A percentile compares a stretch with the other conserved stretches of the same genome.
Evolutionary conservation across 805 yeast genomes (phyloP).

Genomic region (Kurtzmaniella cleridarum): DNA sequence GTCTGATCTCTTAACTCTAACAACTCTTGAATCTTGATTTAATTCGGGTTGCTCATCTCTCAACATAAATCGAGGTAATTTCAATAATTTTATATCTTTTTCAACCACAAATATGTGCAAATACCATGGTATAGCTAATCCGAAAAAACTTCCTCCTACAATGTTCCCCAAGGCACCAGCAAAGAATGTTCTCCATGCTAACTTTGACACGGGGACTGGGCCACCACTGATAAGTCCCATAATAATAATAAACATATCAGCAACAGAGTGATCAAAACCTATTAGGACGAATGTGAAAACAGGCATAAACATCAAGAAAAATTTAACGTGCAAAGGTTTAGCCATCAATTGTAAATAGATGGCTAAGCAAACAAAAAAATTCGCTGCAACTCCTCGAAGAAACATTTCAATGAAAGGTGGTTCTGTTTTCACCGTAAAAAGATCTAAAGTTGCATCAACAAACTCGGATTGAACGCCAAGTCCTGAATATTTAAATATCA

Average conservation of each 20-base stretch:
- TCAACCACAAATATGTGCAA: slow-evolving; percentile 70
- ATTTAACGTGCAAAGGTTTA: slow-evolving; percentile 73
- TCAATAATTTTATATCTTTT: slow-evolving; percentile 54
- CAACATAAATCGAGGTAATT: slow-evolving; percentile 64
- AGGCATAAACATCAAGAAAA: slow-evolving; percentile 59
- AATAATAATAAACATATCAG: slow-evolving; percentile 69
- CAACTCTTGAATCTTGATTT: slow-evolving; percentile 74
- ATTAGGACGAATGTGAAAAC: slow-evolving; percentile 71
- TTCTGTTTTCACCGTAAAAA: slow-evolving; percentile 40
- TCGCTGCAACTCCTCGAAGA: slow-evolving; percentile 69
- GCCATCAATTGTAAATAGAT: slow-evolving; percentile 74
- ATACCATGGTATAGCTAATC: slow-evolving; percentile 63
- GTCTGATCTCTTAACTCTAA: slow-evolving; percentile 33
- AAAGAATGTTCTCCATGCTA: slow-evolving; percentile 67
- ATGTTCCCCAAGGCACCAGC: slow-evolving; percentile 74
- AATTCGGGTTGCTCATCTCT: slow-evolving; percentile 79
- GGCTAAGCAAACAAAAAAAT: slow-evolving; percentile 71
- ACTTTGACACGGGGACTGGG: slow-evolving; percentile 53
- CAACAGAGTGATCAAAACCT: slow-evolving; percentile 78
- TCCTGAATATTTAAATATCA: slow-evolving; percentile 55
- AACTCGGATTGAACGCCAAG: slow-evolving; percentile 37
- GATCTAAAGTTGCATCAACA: slow-evolving; percentile 42
- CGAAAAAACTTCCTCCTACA: slow-evolving; percentile 72
- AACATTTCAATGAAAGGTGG: slow-evolving; percentile 57
- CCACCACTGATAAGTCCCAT: slow-evolving; percentile 68